Evolutionary conservation across 306 rosid genomes (phyloP).

Genomic region (Mimosa pudica): DNA sequence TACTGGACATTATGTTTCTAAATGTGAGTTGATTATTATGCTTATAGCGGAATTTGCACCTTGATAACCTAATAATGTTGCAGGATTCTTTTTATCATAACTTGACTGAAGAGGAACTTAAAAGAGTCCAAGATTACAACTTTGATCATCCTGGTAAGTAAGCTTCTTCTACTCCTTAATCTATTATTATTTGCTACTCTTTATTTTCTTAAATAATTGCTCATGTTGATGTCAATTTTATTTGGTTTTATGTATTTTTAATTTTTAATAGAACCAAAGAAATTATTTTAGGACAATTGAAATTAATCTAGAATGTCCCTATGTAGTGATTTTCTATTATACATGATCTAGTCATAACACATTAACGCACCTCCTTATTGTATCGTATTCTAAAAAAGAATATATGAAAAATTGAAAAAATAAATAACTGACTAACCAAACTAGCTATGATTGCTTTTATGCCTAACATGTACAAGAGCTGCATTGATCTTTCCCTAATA

Average conservation of each 20-base stretch:
- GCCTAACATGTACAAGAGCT: neutral
- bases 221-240: neutral
- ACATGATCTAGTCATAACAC: neutral
- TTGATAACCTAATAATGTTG: constrained; percentile 27
- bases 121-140: constrained; percentile 83
- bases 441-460: neutral
- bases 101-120: constrained; percentile 73
- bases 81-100: constrained; percentile 96
- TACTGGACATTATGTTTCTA: constrained; percentile 2
- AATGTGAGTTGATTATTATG: constrained; percentile 6
- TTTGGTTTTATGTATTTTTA: neutral
- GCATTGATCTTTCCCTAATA: neutral
- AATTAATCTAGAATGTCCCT: neutral
- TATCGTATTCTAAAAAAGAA: neutral
- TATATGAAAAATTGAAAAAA: neutral
- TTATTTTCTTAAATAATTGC: neutral
- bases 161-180: constrained; percentile 24
- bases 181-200: constrained; percentile 20
- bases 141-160: constrained; percentile 98
- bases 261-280: neutral
- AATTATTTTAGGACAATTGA: neutral
- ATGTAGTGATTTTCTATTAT: neutral
- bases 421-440: neutral
- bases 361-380: neutral
- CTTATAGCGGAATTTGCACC: neutral